Evolutionary conservation across 306 rosid genomes (phyloP).

Genomic region (Castanospermum australe): DNA sequence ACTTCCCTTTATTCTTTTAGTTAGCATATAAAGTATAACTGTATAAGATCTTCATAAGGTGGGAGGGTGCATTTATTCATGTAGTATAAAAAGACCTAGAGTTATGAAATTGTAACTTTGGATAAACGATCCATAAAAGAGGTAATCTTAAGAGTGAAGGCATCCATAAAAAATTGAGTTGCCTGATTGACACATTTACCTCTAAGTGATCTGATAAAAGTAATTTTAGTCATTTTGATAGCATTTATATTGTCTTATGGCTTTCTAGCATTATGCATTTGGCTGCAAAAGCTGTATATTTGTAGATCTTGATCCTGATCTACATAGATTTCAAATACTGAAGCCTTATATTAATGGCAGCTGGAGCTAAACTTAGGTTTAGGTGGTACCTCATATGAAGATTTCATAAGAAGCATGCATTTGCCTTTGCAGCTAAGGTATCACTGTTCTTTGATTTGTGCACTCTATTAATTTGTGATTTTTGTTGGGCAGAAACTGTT

Average conservation of each 20-base stretch:
- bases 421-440: conserved; percentile 92
- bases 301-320: conserved; percentile 1
- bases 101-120: neutral
- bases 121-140: neutral
- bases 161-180: neutral
- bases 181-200: neutral
- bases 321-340: conserved; percentile 15
- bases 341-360: conserved; percentile 42
- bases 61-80: neutral
- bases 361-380: conserved; percentile 92
- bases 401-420: conserved; percentile 88
- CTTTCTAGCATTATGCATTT: neutral
- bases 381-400: conserved; percentile 92
- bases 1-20: neutral
- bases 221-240: neutral
- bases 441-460: neutral
- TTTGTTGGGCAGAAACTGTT: neutral
- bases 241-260: neutral
- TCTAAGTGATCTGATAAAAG: neutral
- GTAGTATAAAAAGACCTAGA: neutral
- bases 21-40: neutral
- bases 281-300: neutral
- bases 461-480: conserved; percentile 2
- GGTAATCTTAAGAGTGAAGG: neutral
- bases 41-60: neutral